phyloP scores from a whole-genome alignment of 306 rosid species.

The Sicyos baderoa region DNA sequence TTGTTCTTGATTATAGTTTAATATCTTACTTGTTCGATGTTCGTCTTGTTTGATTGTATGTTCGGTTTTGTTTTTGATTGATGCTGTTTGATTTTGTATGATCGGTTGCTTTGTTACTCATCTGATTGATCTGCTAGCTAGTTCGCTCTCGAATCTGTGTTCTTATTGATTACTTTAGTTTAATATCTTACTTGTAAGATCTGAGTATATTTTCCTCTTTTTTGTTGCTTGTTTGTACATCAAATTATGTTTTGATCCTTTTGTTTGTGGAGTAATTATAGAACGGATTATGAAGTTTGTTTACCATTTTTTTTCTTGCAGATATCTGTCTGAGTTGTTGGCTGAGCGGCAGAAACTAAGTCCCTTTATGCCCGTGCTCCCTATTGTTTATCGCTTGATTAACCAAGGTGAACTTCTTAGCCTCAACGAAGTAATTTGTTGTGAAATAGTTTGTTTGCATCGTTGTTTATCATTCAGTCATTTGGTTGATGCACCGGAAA shows the following conservation, averaged over 20 bases:
- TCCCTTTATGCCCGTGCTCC: constrained; percentile 76
- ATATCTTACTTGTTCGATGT: not conserved
- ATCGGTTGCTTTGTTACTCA: not conserved
- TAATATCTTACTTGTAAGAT: constrained; percentile 7
- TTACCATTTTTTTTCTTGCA: constrained; percentile 23
- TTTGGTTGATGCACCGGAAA: constrained; percentile 1
- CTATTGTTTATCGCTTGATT: constrained; percentile 53
- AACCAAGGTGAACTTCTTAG: constrained; percentile 68
- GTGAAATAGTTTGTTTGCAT: constrained; percentile 8
- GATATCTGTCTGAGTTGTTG: constrained; percentile 67
- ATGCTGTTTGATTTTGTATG: not conserved
- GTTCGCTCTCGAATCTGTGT: not conserved
- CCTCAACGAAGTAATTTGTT: constrained; percentile 2
- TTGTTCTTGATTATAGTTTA: not conserved
- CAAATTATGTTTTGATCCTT: not conserved
- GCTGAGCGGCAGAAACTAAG: constrained; percentile 70
- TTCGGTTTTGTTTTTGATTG: not conserved
- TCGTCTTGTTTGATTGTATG: not conserved
- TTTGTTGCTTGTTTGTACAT: not conserved
- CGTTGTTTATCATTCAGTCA: not conserved
- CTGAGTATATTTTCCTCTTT: not conserved
- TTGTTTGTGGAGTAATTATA: not conserved
- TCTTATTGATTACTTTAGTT: not conserved
- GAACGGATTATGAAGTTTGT: constrained; percentile 3
- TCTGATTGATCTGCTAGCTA: not conserved